Conservation (phyloP, 2,329 filamentous ascomycete genomes). For the Trichoderma hamatum region DNA sequence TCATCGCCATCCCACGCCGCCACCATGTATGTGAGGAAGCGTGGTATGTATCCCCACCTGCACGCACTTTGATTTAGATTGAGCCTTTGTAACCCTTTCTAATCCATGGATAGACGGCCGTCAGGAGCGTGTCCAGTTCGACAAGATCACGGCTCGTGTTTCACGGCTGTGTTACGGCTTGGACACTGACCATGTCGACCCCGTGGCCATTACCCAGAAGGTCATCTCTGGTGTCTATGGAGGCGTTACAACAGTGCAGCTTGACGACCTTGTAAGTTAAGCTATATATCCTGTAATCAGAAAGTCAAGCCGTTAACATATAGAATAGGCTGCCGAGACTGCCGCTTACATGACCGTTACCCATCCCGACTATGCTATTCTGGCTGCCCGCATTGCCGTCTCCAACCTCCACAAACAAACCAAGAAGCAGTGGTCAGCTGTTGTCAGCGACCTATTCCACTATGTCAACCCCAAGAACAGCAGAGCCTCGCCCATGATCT, state of each 20-base stretch:
- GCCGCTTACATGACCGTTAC: constrained; percentile 99
- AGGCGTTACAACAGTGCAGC: constrained; percentile 92
- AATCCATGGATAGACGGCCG: constrained; percentile 75
- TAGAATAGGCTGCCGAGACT: constrained; percentile 85
- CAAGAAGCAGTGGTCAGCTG: constrained; percentile 99
- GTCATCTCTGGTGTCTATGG: constrained; percentile 99
- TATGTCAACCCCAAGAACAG: constrained; percentile 95
- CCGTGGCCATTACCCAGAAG: constrained; percentile 97
- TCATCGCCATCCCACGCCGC: constrained; percentile 31
- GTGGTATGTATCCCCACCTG: constrained; percentile 51
- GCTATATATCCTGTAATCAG: background rate
- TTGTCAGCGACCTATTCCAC: constrained; percentile 89
- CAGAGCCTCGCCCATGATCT: constrained; percentile 89
- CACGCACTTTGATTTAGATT: background rate
- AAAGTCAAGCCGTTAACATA: constrained; percentile 16
- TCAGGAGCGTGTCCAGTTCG: constrained; percentile 99
- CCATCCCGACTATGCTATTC: constrained; percentile 97
- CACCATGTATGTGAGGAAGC: constrained; percentile 66
- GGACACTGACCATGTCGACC: constrained; percentile 92
- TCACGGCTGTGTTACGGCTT: constrained; percentile 97
- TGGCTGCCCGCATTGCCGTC: constrained; percentile 96
- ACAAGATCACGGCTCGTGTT: constrained; percentile 99
- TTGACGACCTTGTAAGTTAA: constrained; percentile 86
- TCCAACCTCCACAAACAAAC: constrained; percentile 99
- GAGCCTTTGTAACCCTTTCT: constrained; percentile 31